Percentiles rank a stretch among this genome's conserved stretches.
These are phyloP conservation scores for Nemania bipapillata DNA, from an alignment of 2,329 filamentous ascomycete species.

Conservation along the genomic window DNA sequence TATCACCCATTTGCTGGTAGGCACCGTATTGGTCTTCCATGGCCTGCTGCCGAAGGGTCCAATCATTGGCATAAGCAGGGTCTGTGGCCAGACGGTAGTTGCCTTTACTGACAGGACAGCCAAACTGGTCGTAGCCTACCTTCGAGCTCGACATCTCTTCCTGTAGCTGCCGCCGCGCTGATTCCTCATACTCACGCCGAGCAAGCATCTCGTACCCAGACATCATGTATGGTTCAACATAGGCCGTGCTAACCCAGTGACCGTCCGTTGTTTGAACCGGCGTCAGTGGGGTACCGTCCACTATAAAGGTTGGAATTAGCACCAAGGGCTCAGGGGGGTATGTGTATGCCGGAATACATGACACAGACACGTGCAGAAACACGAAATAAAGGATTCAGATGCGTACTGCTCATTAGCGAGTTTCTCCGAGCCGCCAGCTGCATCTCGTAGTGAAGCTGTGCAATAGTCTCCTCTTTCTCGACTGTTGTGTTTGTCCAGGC, in stretches of 20 bases:
- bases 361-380: background rate
- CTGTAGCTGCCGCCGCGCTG: constrained; percentile 53
- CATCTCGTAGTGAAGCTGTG: constrained; percentile 69
- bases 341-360: background rate
- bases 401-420: constrained; percentile 56
- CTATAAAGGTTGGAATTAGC: constrained; percentile 28
- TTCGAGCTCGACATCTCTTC: constrained; percentile 51
- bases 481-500: constrained; percentile 65
- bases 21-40: constrained; percentile 78
- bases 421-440: constrained; percentile 56
- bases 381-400: background rate
- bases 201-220: constrained; percentile 80
- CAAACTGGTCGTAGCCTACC: constrained; percentile 59
- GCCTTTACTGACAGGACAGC: constrained; percentile 53
- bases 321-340: background rate
- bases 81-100: constrained; percentile 70
- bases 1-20: constrained; percentile 60
- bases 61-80: constrained; percentile 71
- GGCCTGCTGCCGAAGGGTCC: constrained; percentile 61
- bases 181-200: constrained; percentile 70
- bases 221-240: constrained; percentile 84
- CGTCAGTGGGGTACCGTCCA: constrained; percentile 64
- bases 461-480: constrained; percentile 69
- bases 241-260: constrained; percentile 60
- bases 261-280: constrained; percentile 64